Conservation (phyloP, 345 rosid genomes). For the Iberis pinnata region DNA sequence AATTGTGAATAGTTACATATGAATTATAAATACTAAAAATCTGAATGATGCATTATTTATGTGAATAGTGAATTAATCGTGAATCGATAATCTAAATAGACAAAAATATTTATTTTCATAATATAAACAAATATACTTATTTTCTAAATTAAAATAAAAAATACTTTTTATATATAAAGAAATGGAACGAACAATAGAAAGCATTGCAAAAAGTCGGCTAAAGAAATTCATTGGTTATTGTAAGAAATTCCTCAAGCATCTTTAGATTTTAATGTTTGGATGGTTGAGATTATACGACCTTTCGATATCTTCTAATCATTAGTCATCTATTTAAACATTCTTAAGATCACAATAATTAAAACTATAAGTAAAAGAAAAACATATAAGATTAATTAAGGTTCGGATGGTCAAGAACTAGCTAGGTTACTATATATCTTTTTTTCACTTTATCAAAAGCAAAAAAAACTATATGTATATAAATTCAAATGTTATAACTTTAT, state of each 20-base stretch:
- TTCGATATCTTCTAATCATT: constrained; percentile 25
- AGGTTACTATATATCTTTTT: constrained; percentile 13
- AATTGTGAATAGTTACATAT: too few relatives aligned
- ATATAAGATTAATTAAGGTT: neutral
- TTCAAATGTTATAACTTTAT: constrained; percentile 11
- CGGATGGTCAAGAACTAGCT: neutral
- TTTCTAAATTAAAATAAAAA: too few relatives aligned
- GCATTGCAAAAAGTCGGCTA: constrained; percentile 2
- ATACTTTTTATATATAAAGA: too few relatives aligned
- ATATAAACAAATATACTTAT: too few relatives aligned
- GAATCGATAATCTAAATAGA: too few relatives aligned
- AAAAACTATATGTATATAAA: neutral
- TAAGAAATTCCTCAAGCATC: constrained; percentile 24
- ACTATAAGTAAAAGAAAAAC: neutral
- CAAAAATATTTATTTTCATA: too few relatives aligned
- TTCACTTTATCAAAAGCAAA: constrained; percentile 25
- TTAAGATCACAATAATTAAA: constrained; percentile 3
- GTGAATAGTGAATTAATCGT: too few relatives aligned
- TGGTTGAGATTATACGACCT: constrained; percentile 26
- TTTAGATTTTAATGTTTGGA: constrained; percentile 22
- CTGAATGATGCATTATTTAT: too few relatives aligned
- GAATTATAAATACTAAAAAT: too few relatives aligned
- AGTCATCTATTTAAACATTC: constrained; percentile 9
- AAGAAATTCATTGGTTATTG: constrained; percentile 25
- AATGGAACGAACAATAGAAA: constrained; percentile 10